Evolutionary conservation across 2,329 filamentous ascomycete genomes (phyloP).

Genomic region (Podosphaera aphanis): DNA sequence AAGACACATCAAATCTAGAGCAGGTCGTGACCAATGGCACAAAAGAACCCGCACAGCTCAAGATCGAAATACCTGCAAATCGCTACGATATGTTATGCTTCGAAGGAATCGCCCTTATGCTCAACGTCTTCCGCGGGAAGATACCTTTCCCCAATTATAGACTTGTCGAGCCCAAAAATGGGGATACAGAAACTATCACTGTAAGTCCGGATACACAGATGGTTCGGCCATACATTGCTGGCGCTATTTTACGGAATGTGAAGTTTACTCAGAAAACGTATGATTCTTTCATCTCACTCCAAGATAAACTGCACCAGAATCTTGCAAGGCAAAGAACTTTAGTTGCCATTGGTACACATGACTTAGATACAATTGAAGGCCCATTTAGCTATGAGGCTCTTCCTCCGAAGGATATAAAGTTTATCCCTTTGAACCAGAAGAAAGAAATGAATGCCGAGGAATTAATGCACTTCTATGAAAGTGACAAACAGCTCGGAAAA

Average conservation of each 20-base stretch:
- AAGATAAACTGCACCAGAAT: slow-evolving; percentile 96
- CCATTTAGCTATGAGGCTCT: slow-evolving; percentile 94
- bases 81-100: slow-evolving; percentile 89
- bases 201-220: slow-evolving; percentile 52
- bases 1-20: slow-evolving; percentile 37
- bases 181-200: slow-evolving; percentile 57
- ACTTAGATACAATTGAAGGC: slow-evolving; percentile 76
- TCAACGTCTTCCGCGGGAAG: slow-evolving; percentile 79
- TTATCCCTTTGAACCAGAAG: slow-evolving; percentile 73
- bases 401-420: slow-evolving; percentile 76
- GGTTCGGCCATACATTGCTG: slow-evolving; percentile 72
- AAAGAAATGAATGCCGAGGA: slow-evolving; percentile 70
- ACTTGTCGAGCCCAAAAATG: slow-evolving; percentile 46
- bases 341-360: slow-evolving; percentile 93
- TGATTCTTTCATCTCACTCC: slow-evolving; percentile 88
- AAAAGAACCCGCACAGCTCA: slow-evolving; percentile 76
- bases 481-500: slow-evolving; percentile 72
- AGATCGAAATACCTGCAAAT: slow-evolving; percentile 96
- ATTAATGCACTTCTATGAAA: slow-evolving; percentile 87
- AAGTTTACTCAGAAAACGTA: slow-evolving; percentile 81
- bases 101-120: slow-evolving; percentile 84
- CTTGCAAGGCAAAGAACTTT: slow-evolving; percentile 77
- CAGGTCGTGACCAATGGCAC: slow-evolving; percentile 52
- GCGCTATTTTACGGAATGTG: slow-evolving; percentile 71
- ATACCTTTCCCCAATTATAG: slow-evolving; percentile 56